Evolutionary conservation across 106 monocot genomes (phyloP).

Genomic region (Dactylorhiza incarnata): DNA sequence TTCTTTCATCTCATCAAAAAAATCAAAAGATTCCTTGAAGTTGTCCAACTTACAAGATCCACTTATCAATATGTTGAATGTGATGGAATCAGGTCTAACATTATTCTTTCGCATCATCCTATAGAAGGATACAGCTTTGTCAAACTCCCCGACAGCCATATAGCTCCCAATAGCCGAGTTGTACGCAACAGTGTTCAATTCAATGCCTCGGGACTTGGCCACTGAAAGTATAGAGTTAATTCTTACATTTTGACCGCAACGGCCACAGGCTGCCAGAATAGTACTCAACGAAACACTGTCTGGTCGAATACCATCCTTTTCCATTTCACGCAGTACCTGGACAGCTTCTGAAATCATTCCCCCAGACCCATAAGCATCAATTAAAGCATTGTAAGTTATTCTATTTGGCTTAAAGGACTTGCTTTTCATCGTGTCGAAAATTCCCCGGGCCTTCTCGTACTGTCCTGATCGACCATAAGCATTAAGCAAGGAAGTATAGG

Average conservation of each 20-base stretch:
- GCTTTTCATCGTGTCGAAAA: constrained; percentile 66
- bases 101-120: constrained; percentile 58
- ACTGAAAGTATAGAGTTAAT: constrained; percentile 63
- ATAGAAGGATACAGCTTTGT: constrained; percentile 72
- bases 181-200: constrained; percentile 66
- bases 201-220: constrained; percentile 59
- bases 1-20: constrained; percentile 70
- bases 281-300: constrained; percentile 93
- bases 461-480: constrained; percentile 85
- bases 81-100: constrained; percentile 62
- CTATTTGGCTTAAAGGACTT: constrained; percentile 63
- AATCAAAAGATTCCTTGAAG: constrained; percentile 51
- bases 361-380: constrained; percentile 90
- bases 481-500: constrained; percentile 92
- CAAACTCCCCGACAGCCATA: constrained; percentile 56
- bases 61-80: constrained; percentile 83
- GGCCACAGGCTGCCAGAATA: constrained; percentile 79
- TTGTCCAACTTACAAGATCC: constrained; percentile 79
- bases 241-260: constrained; percentile 55
- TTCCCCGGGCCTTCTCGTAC: constrained; percentile 58
- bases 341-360: constrained; percentile 76
- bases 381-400: constrained; percentile 87
- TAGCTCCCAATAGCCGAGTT: constrained; percentile 94
- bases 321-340: constrained; percentile 59
- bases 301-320: constrained; percentile 55